Conservation (phyloP, 169 alveolate species). For the Cryptosporidium sp. region DNA sequence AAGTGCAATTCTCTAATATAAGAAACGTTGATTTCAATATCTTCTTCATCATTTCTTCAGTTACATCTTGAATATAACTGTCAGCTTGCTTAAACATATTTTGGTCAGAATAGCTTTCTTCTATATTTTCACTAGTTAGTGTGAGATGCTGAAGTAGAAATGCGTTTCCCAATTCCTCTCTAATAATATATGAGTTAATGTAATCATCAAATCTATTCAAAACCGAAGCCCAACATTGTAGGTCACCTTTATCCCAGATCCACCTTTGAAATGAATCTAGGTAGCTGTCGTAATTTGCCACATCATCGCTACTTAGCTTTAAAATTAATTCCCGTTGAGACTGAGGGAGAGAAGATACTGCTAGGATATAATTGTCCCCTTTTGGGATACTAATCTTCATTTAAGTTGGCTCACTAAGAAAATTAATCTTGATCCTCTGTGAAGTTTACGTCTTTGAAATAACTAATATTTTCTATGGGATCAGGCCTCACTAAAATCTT, state of each 20-base stretch:
- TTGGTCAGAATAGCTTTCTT: not conserved
- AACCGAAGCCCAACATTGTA: conserved; percentile 74
- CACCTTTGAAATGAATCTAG: conserved; percentile 65
- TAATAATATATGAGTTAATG: conserved; percentile 36
- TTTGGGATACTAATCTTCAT: conserved; percentile 75
- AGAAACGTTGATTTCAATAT: conserved; percentile 63
- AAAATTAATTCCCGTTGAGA: conserved; percentile 55
- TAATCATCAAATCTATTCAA: conserved; percentile 73
- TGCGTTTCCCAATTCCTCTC: conserved; percentile 45
- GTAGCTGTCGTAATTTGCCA: conserved; percentile 24
- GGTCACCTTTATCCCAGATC: conserved; percentile 75
- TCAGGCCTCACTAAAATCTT: not conserved
- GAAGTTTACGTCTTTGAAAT: not conserved
- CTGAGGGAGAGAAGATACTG: conserved; percentile 66
- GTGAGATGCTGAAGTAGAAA: conserved; percentile 50
- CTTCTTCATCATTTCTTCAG: conserved; percentile 63
- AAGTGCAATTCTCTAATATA: conserved; percentile 63
- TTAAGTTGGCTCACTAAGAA: conserved; percentile 9
- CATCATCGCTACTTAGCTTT: conserved; percentile 52
- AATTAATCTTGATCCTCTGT: conserved; percentile 3
- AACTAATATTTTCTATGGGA: not conserved
- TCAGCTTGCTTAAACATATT: not conserved
- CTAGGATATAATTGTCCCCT: conserved; percentile 75
- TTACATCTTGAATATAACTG: conserved; percentile 16
- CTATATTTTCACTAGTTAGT: not conserved